A percentile compares a stretch with the other conserved stretches of the same genome.
Conservation (phyloP, 2,329 filamentous ascomycete genomes). For the Whalleya microplaca region DNA sequence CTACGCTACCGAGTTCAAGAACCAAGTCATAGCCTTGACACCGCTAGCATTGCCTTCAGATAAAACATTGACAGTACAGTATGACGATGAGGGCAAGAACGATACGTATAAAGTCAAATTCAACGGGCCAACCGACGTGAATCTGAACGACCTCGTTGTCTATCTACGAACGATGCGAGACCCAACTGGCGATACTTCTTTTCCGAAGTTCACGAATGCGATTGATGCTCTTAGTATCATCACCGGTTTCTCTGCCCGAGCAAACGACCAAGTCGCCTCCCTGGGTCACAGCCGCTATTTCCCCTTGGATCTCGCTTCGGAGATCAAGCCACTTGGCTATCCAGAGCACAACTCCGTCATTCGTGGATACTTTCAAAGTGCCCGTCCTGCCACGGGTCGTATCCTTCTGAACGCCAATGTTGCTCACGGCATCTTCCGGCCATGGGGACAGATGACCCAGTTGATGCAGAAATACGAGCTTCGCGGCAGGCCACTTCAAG, state of each 20-base stretch:
- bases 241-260: conserved; percentile 49
- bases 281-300: conserved; percentile 56
- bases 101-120: conserved; percentile 49
- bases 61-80: conserved; percentile 40
- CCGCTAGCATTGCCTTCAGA: conserved; percentile 42
- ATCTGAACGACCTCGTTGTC: conserved; percentile 45
- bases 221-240: conserved; percentile 58
- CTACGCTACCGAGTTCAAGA: conserved; percentile 56
- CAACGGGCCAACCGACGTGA: conserved; percentile 42
- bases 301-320: conserved; percentile 40
- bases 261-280: conserved; percentile 40
- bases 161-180: conserved; percentile 51
- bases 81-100: conserved; percentile 39
- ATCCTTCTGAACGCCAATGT: conserved; percentile 60
- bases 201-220: conserved; percentile 53
- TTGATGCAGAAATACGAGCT: conserved; percentile 36
- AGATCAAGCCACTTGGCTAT: conserved; percentile 32
- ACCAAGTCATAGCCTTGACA: conserved; percentile 46
- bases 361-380: conserved; percentile 60
- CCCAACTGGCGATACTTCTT: conserved; percentile 39
- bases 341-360: conserved; percentile 44
- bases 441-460: conserved; percentile 39
- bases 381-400: conserved; percentile 56
- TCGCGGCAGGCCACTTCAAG: not conserved
- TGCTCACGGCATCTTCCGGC: conserved; percentile 56